Base-by-base conservation (phyloP, 306 rosid genomes). In the Biancaea sappan region DNA sequence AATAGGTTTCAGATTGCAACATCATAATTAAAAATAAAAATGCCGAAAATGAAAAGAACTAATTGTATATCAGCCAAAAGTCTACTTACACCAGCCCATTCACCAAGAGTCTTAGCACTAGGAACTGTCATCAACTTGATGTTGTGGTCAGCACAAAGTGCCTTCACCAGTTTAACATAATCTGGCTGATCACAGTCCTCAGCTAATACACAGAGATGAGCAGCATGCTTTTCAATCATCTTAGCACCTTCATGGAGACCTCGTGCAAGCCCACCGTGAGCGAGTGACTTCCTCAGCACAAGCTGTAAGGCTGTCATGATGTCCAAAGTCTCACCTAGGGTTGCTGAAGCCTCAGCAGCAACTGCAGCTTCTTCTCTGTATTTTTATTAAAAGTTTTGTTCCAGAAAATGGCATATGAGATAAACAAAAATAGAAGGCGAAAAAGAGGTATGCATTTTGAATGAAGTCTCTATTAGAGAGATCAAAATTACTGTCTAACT, bases 131-230 rank as follows among this genome's bases (percentile, higher is more conserved):
- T 68, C 79, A 92, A 77, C 59, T 85, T 86, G 1, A 89, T 86
- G 16, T 81, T 89, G 75, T 91, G 97, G 72, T 91, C 97, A 0
- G 92, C 89, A 64, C 97, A 91, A 35, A 92, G 94, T 1, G 84
- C 98, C 71, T 90, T 92, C 38, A 92, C 96, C 62, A 92, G 75
- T 62, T 92, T 92, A 53, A 88, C 88, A 60, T 88, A 92, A 67
- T 92, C 92, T 15, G 90, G 91, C 79, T 90, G 94, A 81, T 92
- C 87, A 31, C 98, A 92, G 68, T 92, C 96, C 75, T 92, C 94
- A 1, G 94, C 98, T 46, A 92, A 54, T 15, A 92, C 92, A 24
- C 96, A 90, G 14, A 92, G 96, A 69, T 88, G 96, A 1, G 96
- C 98, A 14, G 92, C 84, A 31, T 87, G 94, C 87, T 90, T 92